Conservation (phyloP, 2,329 filamentous ascomycete genomes). For the Rhytidhysteron rufulum region DNA sequence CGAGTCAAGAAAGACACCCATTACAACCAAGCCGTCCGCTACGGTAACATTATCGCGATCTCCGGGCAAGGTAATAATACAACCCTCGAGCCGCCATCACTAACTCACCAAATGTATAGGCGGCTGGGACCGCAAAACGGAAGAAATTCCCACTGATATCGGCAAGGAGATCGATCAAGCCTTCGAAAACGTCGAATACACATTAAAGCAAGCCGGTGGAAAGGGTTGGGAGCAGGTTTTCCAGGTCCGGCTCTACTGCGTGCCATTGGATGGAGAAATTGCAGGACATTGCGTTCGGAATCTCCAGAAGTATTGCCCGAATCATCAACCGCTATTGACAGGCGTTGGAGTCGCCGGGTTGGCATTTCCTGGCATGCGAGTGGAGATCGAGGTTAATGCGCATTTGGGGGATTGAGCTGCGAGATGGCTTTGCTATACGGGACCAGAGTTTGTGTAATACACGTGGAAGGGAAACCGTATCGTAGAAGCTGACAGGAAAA, state of each 20-base stretch:
- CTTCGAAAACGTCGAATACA: slow-evolving; percentile 54
- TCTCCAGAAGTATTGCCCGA: slow-evolving; percentile 18
- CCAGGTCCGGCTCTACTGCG: slow-evolving; percentile 14
- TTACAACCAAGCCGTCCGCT: slow-evolving; percentile 24
- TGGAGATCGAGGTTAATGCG: slow-evolving; percentile 25
- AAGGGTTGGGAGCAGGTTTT: slow-evolving; percentile 51
- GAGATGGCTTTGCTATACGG: no score
- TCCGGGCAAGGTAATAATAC: slow-evolving; percentile 21
- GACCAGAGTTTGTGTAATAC: no score
- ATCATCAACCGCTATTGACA: slow-evolving; percentile 21
- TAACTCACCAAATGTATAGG: slow-evolving; percentile 9
- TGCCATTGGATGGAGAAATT: not conserved
- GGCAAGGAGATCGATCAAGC: slow-evolving; percentile 31
- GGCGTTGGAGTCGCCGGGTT: slow-evolving; percentile 17
- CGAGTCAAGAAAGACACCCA: slow-evolving; percentile 14
- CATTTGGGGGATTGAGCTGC: slow-evolving; percentile 9
- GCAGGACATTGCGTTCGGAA: slow-evolving; percentile 10
- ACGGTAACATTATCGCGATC: slow-evolving; percentile 20
- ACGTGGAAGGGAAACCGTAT: no score
- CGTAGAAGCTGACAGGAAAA: no score
- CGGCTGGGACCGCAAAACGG: slow-evolving; percentile 21
- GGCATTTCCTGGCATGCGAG: slow-evolving; percentile 15
- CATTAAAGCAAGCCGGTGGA: slow-evolving; percentile 49
- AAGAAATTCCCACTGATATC: slow-evolving; percentile 16
- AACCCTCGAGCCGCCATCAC: not conserved